Evolutionary conservation across 306 rosid genomes (phyloP).

Genomic region (cucumber (Cucumis sativus)): Cucumber_9930_V3 NC_026660.2:29701001-29701500

Average conservation of each 20-base stretch:
- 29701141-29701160: neutral
- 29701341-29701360: too few relatives aligned
- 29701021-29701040: too few relatives aligned
- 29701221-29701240: neutral
- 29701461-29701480: too few relatives aligned
- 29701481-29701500: too few relatives aligned
- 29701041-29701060: too few relatives aligned
- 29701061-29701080: neutral
- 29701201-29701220: neutral
- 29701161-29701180: neutral
- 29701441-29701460: too few relatives aligned
- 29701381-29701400: too few relatives aligned
- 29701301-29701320: too few relatives aligned
- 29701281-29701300: neutral
- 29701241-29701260: neutral
- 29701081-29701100: neutral
- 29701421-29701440: too few relatives aligned
- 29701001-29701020: too few relatives aligned
- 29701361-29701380: neutral
- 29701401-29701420: too few relatives aligned
- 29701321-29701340: too few relatives aligned
- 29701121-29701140: neutral
- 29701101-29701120: neutral
- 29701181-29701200: neutral
- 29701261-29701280: neutral